phyloP scores from a whole-genome alignment of 2,329 filamentous ascomycete species.

The Trichoderma breve region DNA sequence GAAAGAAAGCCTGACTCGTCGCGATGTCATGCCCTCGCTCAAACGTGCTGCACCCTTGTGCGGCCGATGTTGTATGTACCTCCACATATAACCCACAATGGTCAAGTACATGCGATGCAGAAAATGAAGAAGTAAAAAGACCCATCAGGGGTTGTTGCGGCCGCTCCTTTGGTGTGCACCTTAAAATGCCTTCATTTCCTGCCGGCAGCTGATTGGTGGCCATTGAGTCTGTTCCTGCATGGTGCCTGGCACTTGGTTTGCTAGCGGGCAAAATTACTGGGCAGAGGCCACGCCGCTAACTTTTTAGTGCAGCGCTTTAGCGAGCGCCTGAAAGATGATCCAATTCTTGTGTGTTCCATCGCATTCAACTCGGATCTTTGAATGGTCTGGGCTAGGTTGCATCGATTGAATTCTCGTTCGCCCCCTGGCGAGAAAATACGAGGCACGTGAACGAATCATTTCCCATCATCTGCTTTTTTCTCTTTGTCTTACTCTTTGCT shows the following conservation, averaged over 20 bases:
- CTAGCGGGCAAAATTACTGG: neutral
- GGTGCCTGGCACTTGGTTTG: slow-evolving; percentile 9
- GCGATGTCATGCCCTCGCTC: neutral
- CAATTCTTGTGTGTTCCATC: neutral
- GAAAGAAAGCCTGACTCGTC: neutral
- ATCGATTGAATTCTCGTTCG: neutral
- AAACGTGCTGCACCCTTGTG: neutral
- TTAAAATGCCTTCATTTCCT: slow-evolving; percentile 14
- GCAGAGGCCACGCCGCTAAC: neutral
- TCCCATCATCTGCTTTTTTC: neutral
- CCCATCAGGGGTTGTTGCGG: neutral
- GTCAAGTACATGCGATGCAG: neutral
- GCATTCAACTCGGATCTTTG: neutral
- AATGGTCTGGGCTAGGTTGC: neutral
- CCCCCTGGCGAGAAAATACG: neutral
- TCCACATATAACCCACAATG: neutral
- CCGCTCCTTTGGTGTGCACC: neutral
- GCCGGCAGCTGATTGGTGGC: neutral
- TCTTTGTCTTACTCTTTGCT: neutral
- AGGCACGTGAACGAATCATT: neutral
- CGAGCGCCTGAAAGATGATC: neutral
- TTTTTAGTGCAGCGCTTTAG: neutral
- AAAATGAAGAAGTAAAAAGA: neutral
- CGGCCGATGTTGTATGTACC: neutral
- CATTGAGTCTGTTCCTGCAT: slow-evolving; percentile 9